Evolutionary conservation across 2,329 filamentous ascomycete species (phyloP), one percentile per base, ranked within the genome.

Genomic region (Sporothrix variecibatus): DNA sequence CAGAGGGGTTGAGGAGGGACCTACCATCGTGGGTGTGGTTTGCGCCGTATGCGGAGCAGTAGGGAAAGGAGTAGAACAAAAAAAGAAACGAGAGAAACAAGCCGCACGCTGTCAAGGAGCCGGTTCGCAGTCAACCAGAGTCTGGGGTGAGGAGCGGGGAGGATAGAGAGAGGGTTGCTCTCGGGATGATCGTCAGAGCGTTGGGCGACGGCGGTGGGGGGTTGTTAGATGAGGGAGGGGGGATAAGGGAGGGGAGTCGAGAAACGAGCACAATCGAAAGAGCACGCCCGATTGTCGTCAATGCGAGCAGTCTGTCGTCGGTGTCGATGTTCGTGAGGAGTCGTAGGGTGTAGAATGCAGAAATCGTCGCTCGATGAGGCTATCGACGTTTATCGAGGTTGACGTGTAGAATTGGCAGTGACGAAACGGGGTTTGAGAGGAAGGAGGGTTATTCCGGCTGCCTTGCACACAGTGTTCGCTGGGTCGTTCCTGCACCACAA

Each of bases 361-460:
- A 8, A 9, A 43, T n/a, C 43, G 65, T 68, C 65, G 17, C 43
- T 34, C 43, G 28, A 51, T 34, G 43, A 68, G 43, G 43, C 17
- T 65, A 28, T 65, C 38, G 62, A 65, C 9, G 62, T 51, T 43
- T 53, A 38, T 69, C 46, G 67, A 53, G 31, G 34, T 43, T n/a
- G 68, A 58, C 51, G 68, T 71, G 28, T 70, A 31, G 67, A 56
- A 53, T 56, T 68, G 67, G 31, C 34, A 34, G 8, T 56, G 69
- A 60, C 38, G 69, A 71, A 71, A 40, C 34, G 51, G 51, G 17
- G 34, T n/a, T 34, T 38, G 46, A 8, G 51, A 62, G 69, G 69
- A 60, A 60, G 69, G 69, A 56, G 56, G 60, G 72, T 74, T 74
- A 65, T 71, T 74, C 72, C 67, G 72, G 72, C 67, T 74, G 72